A percentile compares a stretch with the other conserved stretches of the same genome.
phyloP scores from a whole-genome alignment of 2,329 filamentous ascomycete species.

The Stagonosporopsis chrysanthemi region DNA sequence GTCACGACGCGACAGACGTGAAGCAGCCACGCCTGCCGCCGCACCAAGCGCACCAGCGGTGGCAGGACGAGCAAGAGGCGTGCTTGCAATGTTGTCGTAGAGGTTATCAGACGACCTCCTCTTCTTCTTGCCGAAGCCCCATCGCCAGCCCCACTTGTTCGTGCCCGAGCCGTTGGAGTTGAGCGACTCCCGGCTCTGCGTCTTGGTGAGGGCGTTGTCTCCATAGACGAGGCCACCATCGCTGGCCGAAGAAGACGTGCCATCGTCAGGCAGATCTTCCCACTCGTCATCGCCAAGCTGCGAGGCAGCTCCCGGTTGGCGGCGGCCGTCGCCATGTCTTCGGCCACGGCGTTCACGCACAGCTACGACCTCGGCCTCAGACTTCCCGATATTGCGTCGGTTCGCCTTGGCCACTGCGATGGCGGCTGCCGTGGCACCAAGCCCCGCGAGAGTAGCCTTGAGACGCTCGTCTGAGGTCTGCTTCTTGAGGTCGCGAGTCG shows the following conservation, averaged over 20 bases:
- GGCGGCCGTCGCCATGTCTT: constrained; percentile 30
- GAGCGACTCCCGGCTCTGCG: constrained; percentile 61
- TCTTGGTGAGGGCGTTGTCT: constrained; percentile 49
- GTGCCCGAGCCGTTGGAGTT: constrained; percentile 62
- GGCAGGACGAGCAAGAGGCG: constrained; percentile 48
- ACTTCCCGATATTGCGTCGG: constrained; percentile 35
- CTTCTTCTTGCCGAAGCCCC: constrained; percentile 61
- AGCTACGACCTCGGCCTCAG: constrained; percentile 44
- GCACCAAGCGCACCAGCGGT: constrained; percentile 49
- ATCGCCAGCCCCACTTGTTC: constrained; percentile 68
- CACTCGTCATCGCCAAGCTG: constrained; percentile 58
- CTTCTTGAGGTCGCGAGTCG: constrained; percentile 36
- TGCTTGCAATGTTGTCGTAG: constrained; percentile 44
- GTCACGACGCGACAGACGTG: constrained; percentile 58
- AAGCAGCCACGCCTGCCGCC: constrained; percentile 54
- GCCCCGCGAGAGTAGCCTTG: constrained; percentile 55
- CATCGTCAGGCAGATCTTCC: constrained; percentile 50
- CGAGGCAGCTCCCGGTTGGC: constrained; percentile 28
- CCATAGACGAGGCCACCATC: constrained; percentile 70
- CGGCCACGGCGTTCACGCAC: constrained; percentile 43
- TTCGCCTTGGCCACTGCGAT: constrained; percentile 53
- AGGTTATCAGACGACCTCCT: constrained; percentile 46
- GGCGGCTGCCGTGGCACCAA: constrained; percentile 59
- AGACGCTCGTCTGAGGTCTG: constrained; percentile 56
- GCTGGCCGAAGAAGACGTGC: constrained; percentile 54